Evolutionary conservation across 495 filamentous ascomycete species (phyloP).

Genomic region (Sordaria brevicollis): DNA sequence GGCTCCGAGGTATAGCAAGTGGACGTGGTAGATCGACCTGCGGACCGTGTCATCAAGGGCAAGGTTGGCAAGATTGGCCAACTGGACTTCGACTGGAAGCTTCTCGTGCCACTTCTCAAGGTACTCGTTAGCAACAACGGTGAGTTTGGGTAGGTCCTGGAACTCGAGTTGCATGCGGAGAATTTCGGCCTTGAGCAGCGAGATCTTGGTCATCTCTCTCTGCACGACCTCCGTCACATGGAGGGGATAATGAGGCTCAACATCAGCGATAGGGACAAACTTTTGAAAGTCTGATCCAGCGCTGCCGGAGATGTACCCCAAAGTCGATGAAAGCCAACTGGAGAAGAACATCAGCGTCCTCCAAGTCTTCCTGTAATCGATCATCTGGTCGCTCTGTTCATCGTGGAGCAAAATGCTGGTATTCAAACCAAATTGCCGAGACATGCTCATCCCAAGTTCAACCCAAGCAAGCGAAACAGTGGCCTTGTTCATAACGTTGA

Average conservation of each 20-base stretch:
- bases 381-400: conserved; percentile 13
- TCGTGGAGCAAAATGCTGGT: not conserved
- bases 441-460: conserved; percentile 18
- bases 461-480: conserved; percentile 19
- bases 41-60: conserved; percentile 3
- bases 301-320: conserved; percentile 20
- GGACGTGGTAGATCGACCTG: conserved; percentile 21
- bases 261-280: conserved; percentile 9
- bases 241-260: not conserved
- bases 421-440: conserved; percentile 8
- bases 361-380: conserved; percentile 18
- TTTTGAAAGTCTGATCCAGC: conserved; percentile 11
- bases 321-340: conserved; percentile 24
- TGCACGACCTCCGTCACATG: conserved; percentile 11
- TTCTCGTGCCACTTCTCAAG: conserved; percentile 5
- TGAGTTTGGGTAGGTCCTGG: conserved; percentile 10
- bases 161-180: conserved; percentile 16
- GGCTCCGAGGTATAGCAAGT: conserved; percentile 24
- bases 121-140: conserved; percentile 6
- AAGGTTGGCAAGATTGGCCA: conserved; percentile 10
- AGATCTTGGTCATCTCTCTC: conserved; percentile 22
- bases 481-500: conserved; percentile 20
- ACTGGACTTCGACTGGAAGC: not conserved
- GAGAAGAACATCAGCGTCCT: conserved; percentile 20
- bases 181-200: conserved; percentile 18